Evolutionary conservation across 129 eudicot species (phyloP).

Genomic region (Calendula officinalis): DNA sequence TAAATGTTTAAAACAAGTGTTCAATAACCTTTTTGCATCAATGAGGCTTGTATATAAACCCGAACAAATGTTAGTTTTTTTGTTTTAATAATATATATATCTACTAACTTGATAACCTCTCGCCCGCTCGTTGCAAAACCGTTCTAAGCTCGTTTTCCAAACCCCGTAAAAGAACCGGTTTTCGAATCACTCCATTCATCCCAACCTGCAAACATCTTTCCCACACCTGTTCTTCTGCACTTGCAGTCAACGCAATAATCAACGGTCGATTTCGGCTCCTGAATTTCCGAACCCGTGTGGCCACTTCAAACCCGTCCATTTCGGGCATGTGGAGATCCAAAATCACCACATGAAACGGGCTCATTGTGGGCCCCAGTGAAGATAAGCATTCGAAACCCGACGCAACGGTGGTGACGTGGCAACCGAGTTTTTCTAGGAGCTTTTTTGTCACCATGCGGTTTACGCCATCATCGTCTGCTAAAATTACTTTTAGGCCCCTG

Average conservation of each 20-base stretch:
- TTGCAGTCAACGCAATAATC: slow-evolving; percentile 78
- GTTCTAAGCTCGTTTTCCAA: slow-evolving; percentile 53
- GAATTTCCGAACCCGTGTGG: slow-evolving; percentile 59
- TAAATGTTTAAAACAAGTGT: slow-evolving; percentile 10
- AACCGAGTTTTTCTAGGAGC: slow-evolving; percentile 81
- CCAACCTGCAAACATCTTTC: slow-evolving; percentile 81
- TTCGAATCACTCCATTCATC: slow-evolving; percentile 79
- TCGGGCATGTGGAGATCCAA: slow-evolving; percentile 92
- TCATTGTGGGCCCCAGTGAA: slow-evolving; percentile 51
- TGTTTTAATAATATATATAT: neutral
- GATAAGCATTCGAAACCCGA: slow-evolving; percentile 77
- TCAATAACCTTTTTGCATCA: slow-evolving; percentile 21
- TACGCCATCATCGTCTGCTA: slow-evolving; percentile 70
- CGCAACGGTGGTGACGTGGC: slow-evolving; percentile 62
- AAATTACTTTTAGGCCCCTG: slow-evolving; percentile 66
- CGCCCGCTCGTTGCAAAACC: slow-evolving; percentile 54
- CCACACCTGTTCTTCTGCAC: slow-evolving; percentile 71
- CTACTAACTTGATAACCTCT: slow-evolving; percentile 32
- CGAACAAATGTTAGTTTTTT: slow-evolving; percentile 27
- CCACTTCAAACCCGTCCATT: slow-evolving; percentile 87
- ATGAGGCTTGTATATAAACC: slow-evolving; percentile 28
- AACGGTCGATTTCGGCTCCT: slow-evolving; percentile 70
- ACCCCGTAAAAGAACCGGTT: slow-evolving; percentile 69
- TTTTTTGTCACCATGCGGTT: slow-evolving; percentile 76
- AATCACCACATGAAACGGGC: slow-evolving; percentile 48